phyloP scores from a whole-genome alignment of 805 yeast species.

The Yarrowia sp. region DNA sequence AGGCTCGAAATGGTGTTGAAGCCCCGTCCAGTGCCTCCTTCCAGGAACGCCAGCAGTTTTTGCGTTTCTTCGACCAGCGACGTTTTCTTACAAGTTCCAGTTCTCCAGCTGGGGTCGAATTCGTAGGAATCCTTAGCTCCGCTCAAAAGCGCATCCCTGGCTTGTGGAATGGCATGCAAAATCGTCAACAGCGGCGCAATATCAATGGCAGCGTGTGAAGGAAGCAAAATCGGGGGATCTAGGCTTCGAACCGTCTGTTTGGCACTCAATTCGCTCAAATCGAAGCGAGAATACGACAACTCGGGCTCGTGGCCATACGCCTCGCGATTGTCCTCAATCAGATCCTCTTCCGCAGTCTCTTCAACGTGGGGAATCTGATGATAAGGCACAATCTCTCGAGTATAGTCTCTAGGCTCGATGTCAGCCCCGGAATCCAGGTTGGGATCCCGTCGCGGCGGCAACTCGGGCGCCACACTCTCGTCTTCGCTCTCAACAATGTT shows the following conservation, averaged over 20 bases:
- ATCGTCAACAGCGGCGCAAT: slow-evolving; percentile 47
- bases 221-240: slow-evolving; percentile 43
- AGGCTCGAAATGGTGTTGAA: slow-evolving; percentile 42
- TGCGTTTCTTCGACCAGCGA: slow-evolving; percentile 46
- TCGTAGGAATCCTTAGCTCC: slow-evolving; percentile 45
- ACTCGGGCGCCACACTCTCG: slow-evolving; percentile 2
- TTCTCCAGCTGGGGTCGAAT: slow-evolving; percentile 47
- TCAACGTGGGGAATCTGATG: slow-evolving; percentile 21
- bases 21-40: slow-evolving; percentile 46
- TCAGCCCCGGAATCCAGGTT: not conserved
- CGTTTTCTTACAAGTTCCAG: slow-evolving; percentile 41
- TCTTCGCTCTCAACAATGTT: slow-evolving; percentile 25
- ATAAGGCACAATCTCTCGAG: slow-evolving; percentile 10
- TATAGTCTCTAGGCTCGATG: slow-evolving; percentile 1
- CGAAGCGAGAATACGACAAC: slow-evolving; percentile 15
- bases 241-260: slow-evolving; percentile 6
- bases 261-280: slow-evolving; percentile 11
- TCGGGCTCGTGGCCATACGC: not conserved
- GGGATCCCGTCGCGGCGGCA: slow-evolving; percentile 13
- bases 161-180: slow-evolving; percentile 48
- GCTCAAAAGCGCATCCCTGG: slow-evolving; percentile 45
- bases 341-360: slow-evolving; percentile 15
- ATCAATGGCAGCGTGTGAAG: slow-evolving; percentile 41
- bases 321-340: slow-evolving; percentile 10
- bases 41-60: slow-evolving; percentile 48